Evolutionary conservation across 2,329 filamentous ascomycete species (phyloP), one percentile per base, ranked within the genome.

Genomic region (Teratosphaeria nubilosa): DNA sequence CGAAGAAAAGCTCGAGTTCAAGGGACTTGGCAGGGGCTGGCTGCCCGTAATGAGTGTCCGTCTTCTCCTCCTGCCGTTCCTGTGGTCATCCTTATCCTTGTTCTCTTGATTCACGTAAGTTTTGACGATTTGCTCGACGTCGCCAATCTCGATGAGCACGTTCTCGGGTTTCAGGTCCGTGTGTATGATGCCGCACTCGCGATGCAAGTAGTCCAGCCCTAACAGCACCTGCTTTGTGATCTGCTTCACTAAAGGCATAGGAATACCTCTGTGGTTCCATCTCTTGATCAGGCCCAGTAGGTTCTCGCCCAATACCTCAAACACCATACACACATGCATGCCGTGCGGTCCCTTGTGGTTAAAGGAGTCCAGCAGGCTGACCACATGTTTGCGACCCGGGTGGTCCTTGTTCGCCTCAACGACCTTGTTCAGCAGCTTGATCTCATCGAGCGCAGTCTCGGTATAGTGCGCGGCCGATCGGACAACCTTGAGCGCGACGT

Each of bases 181-280:
- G 75, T 99, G 94, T 70, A 99, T 96, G 76, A 99, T 97, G 70
- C 94, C 94, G 75, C 94, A 99, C 76, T 99, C 92, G 68, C 94
- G 86, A 74, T 99, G 94, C 45, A 99, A 82, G 72, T 97, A 97
- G 74, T 99, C 94, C 63, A 99, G 80, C 48, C 94, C 94, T 30
- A 99, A 83, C 53, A 99, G 81, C 10, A 97, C 94, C 76, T 99
- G 94, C 75, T 97, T 97, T 31, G 94, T 95, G 75, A 99, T 99
- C 74, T 97, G 94, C 80, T 96, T 96, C 72, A 97, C 94, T 14
- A 99, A 81, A 16, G 90, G 84, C 86, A 96, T 95, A 51, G 94
- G 94, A 59, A 99, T 97, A 54, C 94, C 94, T 60, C 94, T 84
- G 74, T 97, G 94, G 73, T 97, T 96, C 91, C 92, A 97, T 68